Percentiles rank a stretch among this genome's conserved stretches.
Conservation (phyloP, 495 filamentous ascomycete species). For the Glarea lozoyensis region DNA sequence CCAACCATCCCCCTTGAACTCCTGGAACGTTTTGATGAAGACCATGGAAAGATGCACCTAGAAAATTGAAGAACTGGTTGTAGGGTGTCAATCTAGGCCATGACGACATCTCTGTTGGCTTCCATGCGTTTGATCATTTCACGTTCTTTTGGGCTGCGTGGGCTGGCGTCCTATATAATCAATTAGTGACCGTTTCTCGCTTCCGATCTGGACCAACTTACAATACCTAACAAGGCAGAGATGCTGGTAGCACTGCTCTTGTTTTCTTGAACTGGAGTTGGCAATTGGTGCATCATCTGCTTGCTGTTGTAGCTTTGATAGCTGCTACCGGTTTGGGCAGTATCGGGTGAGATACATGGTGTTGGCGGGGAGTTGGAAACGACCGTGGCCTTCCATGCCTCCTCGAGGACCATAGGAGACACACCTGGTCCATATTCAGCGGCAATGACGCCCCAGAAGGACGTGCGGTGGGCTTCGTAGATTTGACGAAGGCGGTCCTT, state of each 20-base stretch:
- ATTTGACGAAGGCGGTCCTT: slow-evolving; percentile 56
- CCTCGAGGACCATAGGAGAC: slow-evolving; percentile 55
- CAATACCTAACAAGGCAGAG: slow-evolving; percentile 41
- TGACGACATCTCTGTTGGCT: slow-evolving; percentile 23
- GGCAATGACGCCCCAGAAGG: slow-evolving; percentile 67
- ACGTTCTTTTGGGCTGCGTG: slow-evolving; percentile 42
- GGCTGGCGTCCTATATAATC: slow-evolving; percentile 31
- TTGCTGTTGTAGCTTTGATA: slow-evolving; percentile 16
- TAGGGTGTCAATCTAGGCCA: no score
- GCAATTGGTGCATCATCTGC: slow-evolving; percentile 15
- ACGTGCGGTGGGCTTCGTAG: slow-evolving; percentile 57
- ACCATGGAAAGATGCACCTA: no score
- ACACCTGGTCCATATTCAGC: slow-evolving; percentile 57
- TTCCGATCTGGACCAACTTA: no score
- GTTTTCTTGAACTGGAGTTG: slow-evolving; percentile 18
- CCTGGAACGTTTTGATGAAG: no score
- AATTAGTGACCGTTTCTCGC: neutral
- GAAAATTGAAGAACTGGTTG: no score
- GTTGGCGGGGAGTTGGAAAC: slow-evolving; percentile 23
- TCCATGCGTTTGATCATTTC: slow-evolving; percentile 43
- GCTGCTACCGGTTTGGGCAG: slow-evolving; percentile 6
- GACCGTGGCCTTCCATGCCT: slow-evolving; percentile 52
- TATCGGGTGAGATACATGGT: slow-evolving; percentile 23
- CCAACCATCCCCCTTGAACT: no score
- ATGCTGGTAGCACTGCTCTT: slow-evolving; percentile 41